Evolutionary conservation across 139 green algal genomes (phyloP).

Genomic region (Micromonas commoda): DNA sequence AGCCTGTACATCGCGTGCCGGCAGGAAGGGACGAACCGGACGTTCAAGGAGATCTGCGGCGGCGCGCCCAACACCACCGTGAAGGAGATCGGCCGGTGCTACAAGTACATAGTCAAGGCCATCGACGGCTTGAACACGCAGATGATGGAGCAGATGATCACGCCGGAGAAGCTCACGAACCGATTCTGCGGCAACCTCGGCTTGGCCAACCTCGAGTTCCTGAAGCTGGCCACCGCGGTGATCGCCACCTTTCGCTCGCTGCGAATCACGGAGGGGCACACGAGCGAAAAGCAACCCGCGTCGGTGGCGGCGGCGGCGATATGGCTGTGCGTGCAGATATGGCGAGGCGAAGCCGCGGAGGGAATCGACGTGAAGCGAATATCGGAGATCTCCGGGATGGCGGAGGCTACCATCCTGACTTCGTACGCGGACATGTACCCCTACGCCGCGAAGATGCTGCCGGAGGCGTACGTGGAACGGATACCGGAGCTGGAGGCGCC

Average conservation of each 20-base stretch:
- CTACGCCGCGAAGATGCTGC: background rate
- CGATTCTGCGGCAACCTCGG: slow-evolving; percentile 25
- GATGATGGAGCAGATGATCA: slow-evolving; percentile 27
- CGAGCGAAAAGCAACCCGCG: slow-evolving; percentile 15
- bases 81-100: slow-evolving; percentile 64
- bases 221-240: background rate
- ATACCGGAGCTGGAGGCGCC: background rate
- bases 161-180: slow-evolving; percentile 19
- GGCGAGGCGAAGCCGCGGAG: background rate
- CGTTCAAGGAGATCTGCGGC: slow-evolving; percentile 68
- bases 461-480: background rate
- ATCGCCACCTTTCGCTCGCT: background rate
- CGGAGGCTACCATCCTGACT: slow-evolving; percentile 16
- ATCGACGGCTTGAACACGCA: slow-evolving; percentile 28
- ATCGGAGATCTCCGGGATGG: slow-evolving; percentile 15
- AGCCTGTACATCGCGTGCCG: slow-evolving; percentile 74
- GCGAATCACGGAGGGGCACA: background rate
- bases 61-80: slow-evolving; percentile 56
- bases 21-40: slow-evolving; percentile 55
- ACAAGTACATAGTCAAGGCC: slow-evolving; percentile 50
- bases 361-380: background rate
- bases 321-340: background rate
- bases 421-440: slow-evolving; percentile 23
- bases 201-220: background rate
- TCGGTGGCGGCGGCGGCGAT: slow-evolving; percentile 20